phyloP scores from a whole-genome alignment of 352 stramenopile genomes.

The Aphanomyces stellatus region DNA sequence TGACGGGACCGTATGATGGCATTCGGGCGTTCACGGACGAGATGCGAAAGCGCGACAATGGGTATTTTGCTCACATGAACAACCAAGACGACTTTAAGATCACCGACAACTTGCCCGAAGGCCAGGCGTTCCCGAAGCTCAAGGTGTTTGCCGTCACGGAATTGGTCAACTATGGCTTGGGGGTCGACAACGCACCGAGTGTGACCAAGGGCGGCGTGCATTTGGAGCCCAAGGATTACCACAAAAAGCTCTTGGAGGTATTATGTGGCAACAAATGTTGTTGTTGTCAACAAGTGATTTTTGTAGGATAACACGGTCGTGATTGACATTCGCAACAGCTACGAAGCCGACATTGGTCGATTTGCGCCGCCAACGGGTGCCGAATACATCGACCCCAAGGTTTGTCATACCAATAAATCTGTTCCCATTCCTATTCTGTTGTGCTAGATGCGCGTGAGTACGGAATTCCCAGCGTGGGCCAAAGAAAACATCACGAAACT shows the following conservation, averaged over 20 bases:
- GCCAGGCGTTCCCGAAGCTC: conserved; percentile 45
- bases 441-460: conserved; percentile 34
- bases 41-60: conserved; percentile 28
- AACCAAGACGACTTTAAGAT: conserved; percentile 54
- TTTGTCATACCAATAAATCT: conserved; percentile 70
- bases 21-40: conserved; percentile 32
- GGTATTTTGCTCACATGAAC: conserved; percentile 37
- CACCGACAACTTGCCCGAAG: conserved; percentile 43
- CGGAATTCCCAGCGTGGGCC: conserved; percentile 1
- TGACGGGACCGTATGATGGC: conserved; percentile 33
- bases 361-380: conserved; percentile 36
- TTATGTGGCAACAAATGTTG: neutral
- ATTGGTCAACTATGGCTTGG: conserved; percentile 64
- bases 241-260: conserved; percentile 39
- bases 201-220: conserved; percentile 12
- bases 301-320: conserved; percentile 45
- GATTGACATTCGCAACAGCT: conserved; percentile 82
- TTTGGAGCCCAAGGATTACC: conserved; percentile 46
- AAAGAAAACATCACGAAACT: conserved; percentile 57
- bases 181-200: conserved; percentile 31
- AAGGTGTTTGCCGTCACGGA: conserved; percentile 59
- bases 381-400: conserved; percentile 66
- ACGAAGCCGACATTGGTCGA: conserved; percentile 72
- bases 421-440: conserved; percentile 34
- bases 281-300: neutral